Percentiles rank a stretch among this genome's conserved stretches.
Conservation (phyloP, 2,329 filamentous ascomycete genomes). For the Alternaria consortialis region DNA sequence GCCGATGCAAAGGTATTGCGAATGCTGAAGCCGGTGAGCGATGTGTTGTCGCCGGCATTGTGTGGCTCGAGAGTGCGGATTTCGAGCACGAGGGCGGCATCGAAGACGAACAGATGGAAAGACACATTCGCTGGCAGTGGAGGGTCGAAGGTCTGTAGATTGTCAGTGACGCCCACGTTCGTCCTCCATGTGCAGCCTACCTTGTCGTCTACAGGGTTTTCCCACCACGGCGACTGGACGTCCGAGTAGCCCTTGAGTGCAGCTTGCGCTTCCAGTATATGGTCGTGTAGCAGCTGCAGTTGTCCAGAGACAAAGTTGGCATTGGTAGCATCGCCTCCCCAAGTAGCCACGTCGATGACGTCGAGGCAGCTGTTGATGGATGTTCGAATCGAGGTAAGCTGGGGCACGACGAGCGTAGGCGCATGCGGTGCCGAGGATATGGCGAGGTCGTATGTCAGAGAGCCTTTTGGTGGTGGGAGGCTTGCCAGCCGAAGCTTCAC, state of each 20-base stretch:
- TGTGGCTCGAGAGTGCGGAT: conserved; percentile 72
- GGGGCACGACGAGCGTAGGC: conserved; percentile 69
- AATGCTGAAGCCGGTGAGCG: conserved; percentile 60
- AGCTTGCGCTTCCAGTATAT: conserved; percentile 67
- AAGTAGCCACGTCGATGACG: conserved; percentile 79
- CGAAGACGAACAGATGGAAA: conserved; percentile 69
- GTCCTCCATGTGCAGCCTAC: conserved; percentile 50
- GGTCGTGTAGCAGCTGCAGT: conserved; percentile 66
- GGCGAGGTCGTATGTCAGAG: conserved; percentile 60
- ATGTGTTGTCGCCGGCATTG: conserved; percentile 39
- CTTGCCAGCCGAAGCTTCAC: conserved; percentile 80
- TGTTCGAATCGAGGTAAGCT: conserved; percentile 76
- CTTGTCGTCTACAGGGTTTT: conserved; percentile 65
- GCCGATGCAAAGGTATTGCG: conserved; percentile 63
- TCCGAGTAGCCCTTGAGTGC: conserved; percentile 65
- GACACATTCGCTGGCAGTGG: conserved; percentile 73
- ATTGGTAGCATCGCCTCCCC: conserved; percentile 71
- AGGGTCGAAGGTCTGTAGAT: conserved; percentile 65
- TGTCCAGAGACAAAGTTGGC: conserved; percentile 67
- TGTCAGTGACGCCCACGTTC: conserved; percentile 2
- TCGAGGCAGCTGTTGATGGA: conserved; percentile 85
- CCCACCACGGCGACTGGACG: conserved; percentile 64
- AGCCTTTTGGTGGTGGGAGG: conserved; percentile 64
- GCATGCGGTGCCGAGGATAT: conserved; percentile 63
- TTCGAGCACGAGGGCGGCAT: conserved; percentile 67